Evolutionary conservation across 2,329 filamentous ascomycete genomes (phyloP), one percentile per base, ranked within the genome.

Genomic region (Trichophaea hybrida): DNA sequence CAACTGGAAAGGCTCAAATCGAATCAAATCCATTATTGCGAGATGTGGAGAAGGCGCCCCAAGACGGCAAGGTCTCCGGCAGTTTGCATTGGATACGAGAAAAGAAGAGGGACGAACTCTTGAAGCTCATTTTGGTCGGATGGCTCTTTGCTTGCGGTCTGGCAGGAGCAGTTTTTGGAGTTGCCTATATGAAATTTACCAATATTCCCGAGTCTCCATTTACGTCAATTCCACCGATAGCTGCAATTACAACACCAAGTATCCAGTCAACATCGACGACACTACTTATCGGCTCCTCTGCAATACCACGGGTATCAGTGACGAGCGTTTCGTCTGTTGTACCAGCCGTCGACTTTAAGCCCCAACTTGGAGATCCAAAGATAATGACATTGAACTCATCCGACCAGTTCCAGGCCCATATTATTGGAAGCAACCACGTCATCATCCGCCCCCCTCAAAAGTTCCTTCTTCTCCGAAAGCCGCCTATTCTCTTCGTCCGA

Each of bases 401-500:
- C 2, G 72, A 73, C 43, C 69, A 70, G 8, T 80, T 79, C 66
- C 75, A 78, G 60, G 71, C 80, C n/a, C 74, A 78, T 61, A 72
- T 75, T n/a, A 73, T 79, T 62, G 77, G 76, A 4, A 75, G 79
- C 61, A 74, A 74, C 52, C 76, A 80, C 65, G 75, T 80, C 58
- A 69, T 78, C 48, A 72, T 81, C 54, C 75, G 75, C 48, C 75
- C 77, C 6, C 76, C 77, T 6, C 71, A 71, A 35, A 71, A 71
- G 31, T 71, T 77, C 59, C 64, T 69, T 4, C 69, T 69, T 40
- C 68, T 71, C 53, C 76, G 73, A 64, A 78, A 74, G 65, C 72
- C 73, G 13, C 72, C 73, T 12, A 74, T 73, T 33, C 74, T 81
- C 57, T 72, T 74, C 55, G 75, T 81, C 40, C 72, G 73, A 51